Evolutionary conservation across 495 filamentous ascomycete genomes (phyloP).

Genomic region (Aspergillus avenaceus): DNA sequence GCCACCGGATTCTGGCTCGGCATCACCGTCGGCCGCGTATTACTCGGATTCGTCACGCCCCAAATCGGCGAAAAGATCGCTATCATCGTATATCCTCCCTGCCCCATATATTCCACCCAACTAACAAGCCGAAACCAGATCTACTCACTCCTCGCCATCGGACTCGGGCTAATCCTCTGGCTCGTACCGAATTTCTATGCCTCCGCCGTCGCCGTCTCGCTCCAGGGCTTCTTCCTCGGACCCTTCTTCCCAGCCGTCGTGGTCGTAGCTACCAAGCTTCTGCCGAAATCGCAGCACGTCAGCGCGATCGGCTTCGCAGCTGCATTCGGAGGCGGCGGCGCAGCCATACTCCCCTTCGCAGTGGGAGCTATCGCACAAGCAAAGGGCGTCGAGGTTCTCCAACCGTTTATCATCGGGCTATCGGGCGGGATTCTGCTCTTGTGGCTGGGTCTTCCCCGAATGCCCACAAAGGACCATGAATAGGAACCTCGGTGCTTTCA

Average conservation of each 20-base stretch:
- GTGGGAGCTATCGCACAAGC: conserved; percentile 81
- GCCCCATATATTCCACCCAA: neutral
- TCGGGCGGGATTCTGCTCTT: conserved; percentile 53
- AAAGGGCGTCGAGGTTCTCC: conserved; percentile 72
- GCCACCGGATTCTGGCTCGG: conserved; percentile 67
- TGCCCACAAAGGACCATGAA: conserved; percentile 1
- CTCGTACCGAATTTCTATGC: conserved; percentile 61
- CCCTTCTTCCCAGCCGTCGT: conserved; percentile 64
- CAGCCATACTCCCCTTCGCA: conserved; percentile 76
- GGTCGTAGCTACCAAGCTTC: conserved; percentile 65
- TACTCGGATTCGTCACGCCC: conserved; percentile 61
- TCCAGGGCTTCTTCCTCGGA: conserved; percentile 62
- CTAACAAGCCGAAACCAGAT: conserved; percentile 4
- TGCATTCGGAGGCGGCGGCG: conserved; percentile 72
- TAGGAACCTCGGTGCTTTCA: neutral
- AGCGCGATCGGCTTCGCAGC: conserved; percentile 70
- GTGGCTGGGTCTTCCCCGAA: conserved; percentile 47
- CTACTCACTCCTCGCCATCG: conserved; percentile 21
- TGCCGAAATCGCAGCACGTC: conserved; percentile 69
- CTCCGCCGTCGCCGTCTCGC: conserved; percentile 54
- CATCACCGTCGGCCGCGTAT: conserved; percentile 55
- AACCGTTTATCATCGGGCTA: conserved; percentile 70
- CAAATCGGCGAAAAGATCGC: conserved; percentile 57
- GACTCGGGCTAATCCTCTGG: conserved; percentile 52
- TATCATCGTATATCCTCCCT: conserved; percentile 37